phyloP scores from a whole-genome alignment of 148 eudicot species.

The Salicornia ramosissima region DNA sequence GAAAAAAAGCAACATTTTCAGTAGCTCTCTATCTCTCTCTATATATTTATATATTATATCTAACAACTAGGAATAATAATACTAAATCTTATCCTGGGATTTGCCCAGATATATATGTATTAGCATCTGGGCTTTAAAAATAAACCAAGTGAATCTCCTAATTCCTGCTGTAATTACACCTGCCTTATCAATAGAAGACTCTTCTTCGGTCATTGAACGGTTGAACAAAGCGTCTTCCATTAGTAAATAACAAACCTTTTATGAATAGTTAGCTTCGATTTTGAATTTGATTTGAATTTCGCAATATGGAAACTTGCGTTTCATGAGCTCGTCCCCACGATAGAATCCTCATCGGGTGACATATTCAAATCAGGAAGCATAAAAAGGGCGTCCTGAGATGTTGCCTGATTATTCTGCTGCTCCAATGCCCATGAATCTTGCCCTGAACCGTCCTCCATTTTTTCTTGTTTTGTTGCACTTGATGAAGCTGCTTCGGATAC shows the following conservation, averaged over 20 bases:
- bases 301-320: conserved; percentile 10
- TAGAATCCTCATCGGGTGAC: conserved; percentile 45
- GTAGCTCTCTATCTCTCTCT: conserved; percentile 12
- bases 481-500: conserved; percentile 28
- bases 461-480: conserved; percentile 20
- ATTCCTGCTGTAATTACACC: conserved; percentile 26
- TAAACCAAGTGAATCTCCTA: conserved; percentile 27
- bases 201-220: conserved; percentile 10
- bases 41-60: too few species aligned
- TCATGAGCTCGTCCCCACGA: conserved; percentile 21
- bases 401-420: conserved; percentile 8
- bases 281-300: too few species aligned
- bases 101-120: conserved; percentile 14
- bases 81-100: conserved; percentile 3
- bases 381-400: conserved; percentile 27
- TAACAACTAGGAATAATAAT: conserved; percentile 23
- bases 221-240: conserved; percentile 19
- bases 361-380: conserved; percentile 64
- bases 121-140: conserved; percentile 20
- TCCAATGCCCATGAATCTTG: conserved; percentile 7
- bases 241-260: conserved; percentile 14
- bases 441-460: conserved; percentile 13
- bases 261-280: conserved; percentile 19
- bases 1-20: conserved; percentile 10
- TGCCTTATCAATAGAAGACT: conserved; percentile 19